phyloP scores from a whole-genome alignment of 1,139 yeast species.

The Lodderomyces beijingensis region DNA sequence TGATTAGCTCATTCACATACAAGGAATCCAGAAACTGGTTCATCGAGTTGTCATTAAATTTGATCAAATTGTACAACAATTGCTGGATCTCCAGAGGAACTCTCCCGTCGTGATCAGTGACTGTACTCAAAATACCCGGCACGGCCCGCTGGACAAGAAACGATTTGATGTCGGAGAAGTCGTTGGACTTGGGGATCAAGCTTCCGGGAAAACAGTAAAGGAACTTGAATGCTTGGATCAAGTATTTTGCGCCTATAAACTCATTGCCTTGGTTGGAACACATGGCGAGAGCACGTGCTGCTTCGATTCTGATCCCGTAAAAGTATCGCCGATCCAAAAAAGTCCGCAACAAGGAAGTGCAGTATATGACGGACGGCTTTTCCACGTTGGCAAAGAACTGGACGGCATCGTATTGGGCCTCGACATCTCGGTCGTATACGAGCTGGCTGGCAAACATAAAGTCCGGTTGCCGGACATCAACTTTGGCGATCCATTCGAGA shows the following conservation, averaged over 20 bases:
- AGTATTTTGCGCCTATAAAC: constrained; percentile 69
- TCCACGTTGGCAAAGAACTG: constrained; percentile 60
- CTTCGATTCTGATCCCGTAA: constrained; percentile 85
- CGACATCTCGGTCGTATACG: constrained; percentile 93
- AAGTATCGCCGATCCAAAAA: constrained; percentile 80
- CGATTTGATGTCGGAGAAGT: constrained; percentile 64
- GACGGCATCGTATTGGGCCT: constrained; percentile 87
- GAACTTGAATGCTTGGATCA: constrained; percentile 64
- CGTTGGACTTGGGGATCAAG: constrained; percentile 70
- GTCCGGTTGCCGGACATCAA: constrained; percentile 84
- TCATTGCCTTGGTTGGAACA: constrained; percentile 59
- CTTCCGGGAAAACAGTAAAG: constrained; percentile 70
- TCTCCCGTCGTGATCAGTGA: constrained; percentile 60
- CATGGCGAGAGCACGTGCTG: constrained; percentile 72
- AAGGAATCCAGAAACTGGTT: constrained; percentile 73
- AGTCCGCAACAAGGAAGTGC: constrained; percentile 76
- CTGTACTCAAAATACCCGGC: constrained; percentile 55
- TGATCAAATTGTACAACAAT: constrained; percentile 65
- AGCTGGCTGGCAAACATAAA: constrained; percentile 93
- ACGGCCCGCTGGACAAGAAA: constrained; percentile 71
- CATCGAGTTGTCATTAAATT: constrained; percentile 81
- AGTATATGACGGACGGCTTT: constrained; percentile 60
- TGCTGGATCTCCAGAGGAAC: constrained; percentile 62
- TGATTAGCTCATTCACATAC: constrained; percentile 59
- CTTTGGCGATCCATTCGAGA: constrained; percentile 90